A percentile compares a stretch with the other conserved stretches of the same genome.
These are phyloP conservation scores for Exserohilum turcica DNA, from an alignment of 2,329 filamentous ascomycete species.

Conservation along the genomic window DNA sequence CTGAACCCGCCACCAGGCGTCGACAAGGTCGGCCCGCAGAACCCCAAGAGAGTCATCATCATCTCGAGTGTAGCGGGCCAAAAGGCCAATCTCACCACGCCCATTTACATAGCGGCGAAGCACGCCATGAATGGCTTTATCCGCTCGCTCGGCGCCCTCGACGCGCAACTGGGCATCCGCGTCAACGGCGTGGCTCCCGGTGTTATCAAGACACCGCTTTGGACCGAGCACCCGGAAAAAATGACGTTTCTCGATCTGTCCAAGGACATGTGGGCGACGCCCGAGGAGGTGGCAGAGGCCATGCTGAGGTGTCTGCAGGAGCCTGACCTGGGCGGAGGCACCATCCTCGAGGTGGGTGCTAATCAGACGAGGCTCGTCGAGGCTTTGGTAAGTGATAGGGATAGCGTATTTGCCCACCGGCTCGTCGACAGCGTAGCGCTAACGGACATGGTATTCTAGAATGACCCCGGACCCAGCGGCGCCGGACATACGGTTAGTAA, in stretches of 20 bases:
- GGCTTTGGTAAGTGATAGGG: conserved; percentile 40
- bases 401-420: background rate
- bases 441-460: conserved; percentile 21
- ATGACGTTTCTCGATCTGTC: conserved; percentile 55
- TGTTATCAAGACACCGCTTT: conserved; percentile 65
- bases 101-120: conserved; percentile 55
- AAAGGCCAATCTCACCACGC: conserved; percentile 34
- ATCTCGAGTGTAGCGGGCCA: conserved; percentile 55
- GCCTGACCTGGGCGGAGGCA: conserved; percentile 52
- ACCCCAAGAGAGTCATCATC: conserved; percentile 55
- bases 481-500: conserved; percentile 56
- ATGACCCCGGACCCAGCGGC: conserved; percentile 60
- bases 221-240: conserved; percentile 67
- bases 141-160: conserved; percentile 57
- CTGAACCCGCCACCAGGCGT: conserved; percentile 41
- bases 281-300: conserved; percentile 64
- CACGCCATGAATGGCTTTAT: conserved; percentile 56
- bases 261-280: conserved; percentile 62
- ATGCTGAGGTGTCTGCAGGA: conserved; percentile 63
- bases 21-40: conserved; percentile 42
- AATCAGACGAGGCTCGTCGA: conserved; percentile 57
- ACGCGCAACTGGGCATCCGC: conserved; percentile 57
- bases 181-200: conserved; percentile 66
- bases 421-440: background rate
- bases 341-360: conserved; percentile 62